Evolutionary conservation across 164 flowering plant species (phyloP).

Genomic region (Magnolia changhungtana): DNA sequence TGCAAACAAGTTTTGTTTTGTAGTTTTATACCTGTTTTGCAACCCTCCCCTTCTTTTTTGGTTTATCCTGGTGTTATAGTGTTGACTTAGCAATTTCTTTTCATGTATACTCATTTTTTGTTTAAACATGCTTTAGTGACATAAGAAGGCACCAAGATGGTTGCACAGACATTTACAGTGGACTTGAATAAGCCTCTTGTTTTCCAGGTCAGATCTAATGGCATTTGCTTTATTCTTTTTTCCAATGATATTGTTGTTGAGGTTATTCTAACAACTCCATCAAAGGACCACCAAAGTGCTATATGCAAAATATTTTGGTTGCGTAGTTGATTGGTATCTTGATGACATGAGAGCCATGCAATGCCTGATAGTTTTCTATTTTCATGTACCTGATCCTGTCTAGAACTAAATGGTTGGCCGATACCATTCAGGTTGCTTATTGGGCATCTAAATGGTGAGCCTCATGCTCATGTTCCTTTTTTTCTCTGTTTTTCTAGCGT

Average conservation of each 20-base stretch:
- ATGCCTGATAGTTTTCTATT: background rate
- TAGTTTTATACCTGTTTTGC: background rate
- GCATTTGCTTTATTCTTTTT: background rate
- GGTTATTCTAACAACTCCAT: background rate
- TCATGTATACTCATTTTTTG: background rate
- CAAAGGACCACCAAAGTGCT: background rate
- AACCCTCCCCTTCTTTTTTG: background rate
- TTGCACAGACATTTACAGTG: slow-evolving; percentile 66
- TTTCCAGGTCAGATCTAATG: slow-evolving; percentile 59
- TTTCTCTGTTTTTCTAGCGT: too few relatives aligned
- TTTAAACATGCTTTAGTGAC: background rate
- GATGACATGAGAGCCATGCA: background rate
- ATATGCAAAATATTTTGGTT: background rate
- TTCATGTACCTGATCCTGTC: background rate
- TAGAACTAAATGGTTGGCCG: too few relatives aligned
- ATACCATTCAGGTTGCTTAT: too few relatives aligned
- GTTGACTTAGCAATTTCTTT: background rate
- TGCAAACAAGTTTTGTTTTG: background rate
- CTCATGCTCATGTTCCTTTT: too few relatives aligned
- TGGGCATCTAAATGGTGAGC: too few relatives aligned
- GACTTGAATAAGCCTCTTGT: slow-evolving; percentile 92
- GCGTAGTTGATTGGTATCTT: background rate
- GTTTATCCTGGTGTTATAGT: background rate
- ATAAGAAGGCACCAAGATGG: slow-evolving; percentile 44
- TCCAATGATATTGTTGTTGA: background rate